phyloP scores from a whole-genome alignment of 2,329 filamentous ascomycete genomes.

The Grosmannia penicillata region DNA sequence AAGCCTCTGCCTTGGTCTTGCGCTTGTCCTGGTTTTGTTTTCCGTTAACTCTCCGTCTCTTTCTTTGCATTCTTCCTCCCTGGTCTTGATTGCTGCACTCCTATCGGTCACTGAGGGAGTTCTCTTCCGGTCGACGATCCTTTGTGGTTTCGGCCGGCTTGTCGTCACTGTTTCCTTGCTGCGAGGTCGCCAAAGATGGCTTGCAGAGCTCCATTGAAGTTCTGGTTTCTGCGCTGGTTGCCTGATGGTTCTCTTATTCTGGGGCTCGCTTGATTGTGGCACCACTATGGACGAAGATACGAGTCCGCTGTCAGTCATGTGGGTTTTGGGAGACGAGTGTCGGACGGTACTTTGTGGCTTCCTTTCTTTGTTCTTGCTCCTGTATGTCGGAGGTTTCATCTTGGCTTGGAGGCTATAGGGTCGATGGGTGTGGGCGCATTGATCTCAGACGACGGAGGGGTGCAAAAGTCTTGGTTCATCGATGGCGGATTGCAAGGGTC shows the following conservation, averaged over 20 bases:
- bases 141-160: background rate
- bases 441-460: conserved; percentile 6
- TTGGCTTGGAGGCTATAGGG: background rate
- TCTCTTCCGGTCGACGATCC: conserved; percentile 3
- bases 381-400: conserved; percentile 4
- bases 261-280: conserved; percentile 1
- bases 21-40: conserved; percentile 10
- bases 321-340: conserved; percentile 7
- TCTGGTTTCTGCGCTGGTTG: background rate
- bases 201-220: background rate
- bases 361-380: background rate
- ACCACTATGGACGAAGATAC: conserved; percentile 64
- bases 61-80: background rate
- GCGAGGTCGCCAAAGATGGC: background rate
- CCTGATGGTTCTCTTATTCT: background rate
- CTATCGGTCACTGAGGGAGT: conserved; percentile 6
- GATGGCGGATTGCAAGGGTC: background rate
- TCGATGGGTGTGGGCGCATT: conserved; percentile 2
- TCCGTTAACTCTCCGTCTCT: background rate
- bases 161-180: background rate
- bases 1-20: background rate
- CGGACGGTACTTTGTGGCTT: conserved; percentile 3
- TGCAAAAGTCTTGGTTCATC: background rate
- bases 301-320: conserved; percentile 50
- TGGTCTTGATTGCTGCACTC: background rate